Evolutionary conservation across 2,329 filamentous ascomycete genomes (phyloP).

Genomic region (Eutypa lata): DNA sequence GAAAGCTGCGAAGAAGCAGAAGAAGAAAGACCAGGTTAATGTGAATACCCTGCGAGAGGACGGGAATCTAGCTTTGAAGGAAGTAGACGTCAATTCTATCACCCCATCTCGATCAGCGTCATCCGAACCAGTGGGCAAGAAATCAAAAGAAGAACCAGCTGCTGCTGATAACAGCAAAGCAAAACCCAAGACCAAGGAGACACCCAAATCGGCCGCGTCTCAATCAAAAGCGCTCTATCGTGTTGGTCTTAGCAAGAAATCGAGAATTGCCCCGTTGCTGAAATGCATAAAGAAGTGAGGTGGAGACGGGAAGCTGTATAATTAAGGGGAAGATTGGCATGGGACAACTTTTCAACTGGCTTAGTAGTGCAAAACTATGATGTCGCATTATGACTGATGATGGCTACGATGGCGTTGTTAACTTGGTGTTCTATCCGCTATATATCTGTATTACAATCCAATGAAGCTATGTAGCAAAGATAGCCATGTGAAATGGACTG

Average conservation of each 20-base stretch:
- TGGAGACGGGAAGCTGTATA: not conserved
- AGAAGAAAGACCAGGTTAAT: conserved; percentile 3
- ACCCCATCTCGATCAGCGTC: conserved; percentile 10
- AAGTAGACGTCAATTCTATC: conserved; percentile 17
- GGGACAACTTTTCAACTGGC: too few species aligned
- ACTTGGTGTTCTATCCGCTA: not conserved
- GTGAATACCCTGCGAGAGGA: not conserved
- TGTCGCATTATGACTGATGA: too few species aligned
- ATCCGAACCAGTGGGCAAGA: not conserved
- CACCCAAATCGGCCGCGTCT: conserved; percentile 13
- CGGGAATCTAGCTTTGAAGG: conserved; percentile 12
- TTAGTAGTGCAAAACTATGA: too few species aligned
- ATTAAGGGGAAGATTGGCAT: too few species aligned
- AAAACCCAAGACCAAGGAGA: conserved; percentile 14
- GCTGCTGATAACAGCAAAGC: conserved; percentile 6
- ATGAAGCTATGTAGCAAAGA: too few species aligned
- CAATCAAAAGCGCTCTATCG: conserved; percentile 38
- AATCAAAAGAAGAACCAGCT: not conserved
- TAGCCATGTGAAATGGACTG: too few species aligned
- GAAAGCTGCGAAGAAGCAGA: conserved; percentile 6
- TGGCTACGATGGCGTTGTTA: too few species aligned
- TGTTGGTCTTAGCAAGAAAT: conserved; percentile 46
- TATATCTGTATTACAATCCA: too few species aligned
- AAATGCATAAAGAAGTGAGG: conserved; percentile 41
- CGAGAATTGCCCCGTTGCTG: conserved; percentile 44